Evolutionary conservation across 345 rosid genomes (phyloP).

Genomic region (Brassica napus): DNA sequence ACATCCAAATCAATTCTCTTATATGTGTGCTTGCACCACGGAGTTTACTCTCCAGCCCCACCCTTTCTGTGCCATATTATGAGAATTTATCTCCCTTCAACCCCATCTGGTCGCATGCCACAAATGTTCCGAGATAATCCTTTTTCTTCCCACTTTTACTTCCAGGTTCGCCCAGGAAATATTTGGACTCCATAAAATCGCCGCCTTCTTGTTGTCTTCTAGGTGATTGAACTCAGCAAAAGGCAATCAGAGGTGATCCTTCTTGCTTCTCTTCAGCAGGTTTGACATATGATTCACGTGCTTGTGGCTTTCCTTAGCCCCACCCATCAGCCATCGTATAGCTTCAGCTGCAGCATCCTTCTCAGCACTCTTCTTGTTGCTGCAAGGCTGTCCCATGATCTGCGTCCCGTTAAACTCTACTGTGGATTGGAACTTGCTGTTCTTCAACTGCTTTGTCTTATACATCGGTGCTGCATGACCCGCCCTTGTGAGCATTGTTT

Average conservation of each 20-base stretch:
- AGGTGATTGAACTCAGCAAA: slow-evolving; percentile 21
- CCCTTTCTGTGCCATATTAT: slow-evolving; percentile 6
- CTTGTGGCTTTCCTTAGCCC: slow-evolving; percentile 51
- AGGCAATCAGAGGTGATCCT: slow-evolving; percentile 46
- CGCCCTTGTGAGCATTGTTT: slow-evolving; percentile 79
- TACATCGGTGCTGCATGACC: slow-evolving; percentile 70
- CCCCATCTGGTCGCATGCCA: slow-evolving; percentile 3
- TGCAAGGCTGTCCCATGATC: slow-evolving; percentile 79
- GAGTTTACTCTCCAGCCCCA: slow-evolving; percentile 9
- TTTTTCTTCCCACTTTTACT: slow-evolving; percentile 3
- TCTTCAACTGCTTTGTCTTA: slow-evolving; percentile 73
- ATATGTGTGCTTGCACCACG: neutral
- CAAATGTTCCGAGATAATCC: neutral
- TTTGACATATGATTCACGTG: slow-evolving; percentile 63
- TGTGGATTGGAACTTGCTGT: slow-evolving; percentile 63
- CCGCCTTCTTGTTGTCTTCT: neutral
- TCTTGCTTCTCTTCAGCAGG: slow-evolving; percentile 78
- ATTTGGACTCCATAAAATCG: neutral
- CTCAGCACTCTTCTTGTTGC: slow-evolving; percentile 89
- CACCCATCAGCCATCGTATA: slow-evolving; percentile 73
- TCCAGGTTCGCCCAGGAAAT: slow-evolving; percentile 1
- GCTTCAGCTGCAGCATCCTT: slow-evolving; percentile 97
- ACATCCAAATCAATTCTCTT: slow-evolving; percentile 7
- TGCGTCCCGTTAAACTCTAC: slow-evolving; percentile 79
- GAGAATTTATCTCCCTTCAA: neutral